These are phyloP conservation scores for Aeminium ludgeri DNA, from an alignment of 495 filamentous ascomycete species.

Conservation along the genomic window DNA sequence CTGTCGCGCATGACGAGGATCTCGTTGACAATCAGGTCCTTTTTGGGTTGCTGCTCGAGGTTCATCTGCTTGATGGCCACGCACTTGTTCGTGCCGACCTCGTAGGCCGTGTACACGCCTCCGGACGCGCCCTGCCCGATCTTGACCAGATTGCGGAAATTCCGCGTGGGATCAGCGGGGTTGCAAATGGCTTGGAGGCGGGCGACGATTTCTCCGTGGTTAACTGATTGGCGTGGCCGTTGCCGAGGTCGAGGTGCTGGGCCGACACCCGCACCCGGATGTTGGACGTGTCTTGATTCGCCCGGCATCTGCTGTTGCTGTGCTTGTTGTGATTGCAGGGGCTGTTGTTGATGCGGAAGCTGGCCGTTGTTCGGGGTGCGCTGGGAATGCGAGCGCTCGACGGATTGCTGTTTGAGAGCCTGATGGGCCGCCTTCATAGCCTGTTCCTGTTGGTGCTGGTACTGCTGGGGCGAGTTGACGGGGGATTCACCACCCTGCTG, in stretches of 20 bases:
- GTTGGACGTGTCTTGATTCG: conserved; percentile 37
- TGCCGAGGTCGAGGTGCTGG: conserved; percentile 57
- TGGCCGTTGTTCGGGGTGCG: conserved; percentile 29
- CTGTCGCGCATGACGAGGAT: conserved; percentile 99
- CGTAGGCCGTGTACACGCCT: conserved; percentile 85
- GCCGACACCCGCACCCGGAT: conserved; percentile 29
- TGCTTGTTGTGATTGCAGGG: conserved; percentile 16
- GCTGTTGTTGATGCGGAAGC: conserved; percentile 20
- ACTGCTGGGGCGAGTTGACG: conserved; percentile 22
- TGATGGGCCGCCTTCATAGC: conserved; percentile 60
- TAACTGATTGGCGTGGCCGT: conserved; percentile 49
- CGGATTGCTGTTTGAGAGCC: conserved; percentile 37
- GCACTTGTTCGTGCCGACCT: conserved; percentile 62
- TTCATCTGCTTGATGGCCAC: conserved; percentile 99
- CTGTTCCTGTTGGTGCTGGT: conserved; percentile 75
- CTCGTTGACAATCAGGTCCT: conserved; percentile 97
- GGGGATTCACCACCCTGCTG: conserved; percentile 5
- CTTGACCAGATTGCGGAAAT: conserved; percentile 78
- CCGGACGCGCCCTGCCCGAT: conserved; percentile 96
- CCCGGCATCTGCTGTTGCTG: conserved; percentile 35
- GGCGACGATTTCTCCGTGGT: conserved; percentile 63
- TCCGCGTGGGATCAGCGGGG: conserved; percentile 67
- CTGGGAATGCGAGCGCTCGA: conserved; percentile 52
- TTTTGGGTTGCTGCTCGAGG: conserved; percentile 93
- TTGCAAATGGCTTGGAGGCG: conserved; percentile 78